Base-by-base conservation (phyloP, 768 basidiomycete genomes). In the Termitomyces sp. region DNA sequence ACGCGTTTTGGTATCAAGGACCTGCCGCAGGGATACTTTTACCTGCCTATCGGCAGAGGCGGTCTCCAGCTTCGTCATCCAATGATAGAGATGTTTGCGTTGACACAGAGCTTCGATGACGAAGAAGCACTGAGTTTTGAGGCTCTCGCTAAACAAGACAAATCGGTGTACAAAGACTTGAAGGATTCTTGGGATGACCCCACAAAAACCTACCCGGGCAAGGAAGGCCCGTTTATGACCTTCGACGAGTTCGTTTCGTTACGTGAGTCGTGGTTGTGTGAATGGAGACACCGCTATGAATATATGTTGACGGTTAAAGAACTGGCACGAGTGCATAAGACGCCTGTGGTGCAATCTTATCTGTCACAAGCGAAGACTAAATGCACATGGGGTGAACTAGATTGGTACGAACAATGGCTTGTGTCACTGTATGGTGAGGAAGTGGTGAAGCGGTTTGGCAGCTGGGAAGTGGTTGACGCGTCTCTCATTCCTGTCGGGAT, bases 401-500 rank as follows among this genome's bases (percentile, higher is more conserved):
- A 64, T 30, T 70, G 67, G 62, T 74, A 75, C 55, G 62, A 70
- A 12, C 60, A 63, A 45, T 77, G 76, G 76, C 62, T 75, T n/a
- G 58, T 73, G 30, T 67, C 70, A 26, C 62, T 73, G 42, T 76
- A 76, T 64, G 75, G 75, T 3, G 70, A 73, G 42, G 74, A 75
- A 43, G 63, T 77, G 18, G 65, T 74, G 40, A 66, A 65, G 58
- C 73, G 69, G 52, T 78, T 75, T 65, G 76, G 76, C 1, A 65
- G 71, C 30, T 58, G 76, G 57, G 72, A 75, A 24, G 68, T 72
- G 16, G 75, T 79, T 7, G 75, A 79, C 62, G 64, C 73, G 4
- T 69, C 65, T 33, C 56, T 75, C 61, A 75, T 77, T 54, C 77
- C 75, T 36, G 67, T 74, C 26, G 74, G 73, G n/a, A 72, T 78